Evolutionary conservation across 768 basidiomycete genomes (phyloP).

Genomic region (Xerocomellus amylosporus): DNA sequence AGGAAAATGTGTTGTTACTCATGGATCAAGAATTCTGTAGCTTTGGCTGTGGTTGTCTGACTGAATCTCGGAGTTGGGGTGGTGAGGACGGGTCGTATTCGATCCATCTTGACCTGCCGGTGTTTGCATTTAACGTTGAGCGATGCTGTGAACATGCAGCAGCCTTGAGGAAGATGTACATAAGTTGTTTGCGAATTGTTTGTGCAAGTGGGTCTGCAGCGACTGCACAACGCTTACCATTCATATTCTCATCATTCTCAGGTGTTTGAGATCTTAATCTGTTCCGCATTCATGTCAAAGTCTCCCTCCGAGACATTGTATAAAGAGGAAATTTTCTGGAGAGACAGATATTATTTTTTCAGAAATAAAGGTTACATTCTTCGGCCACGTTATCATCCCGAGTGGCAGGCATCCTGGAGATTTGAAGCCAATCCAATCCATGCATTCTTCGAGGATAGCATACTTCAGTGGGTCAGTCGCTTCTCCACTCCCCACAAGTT

Average conservation of each 20-base stretch:
- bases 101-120: no score
- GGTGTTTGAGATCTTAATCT: no score
- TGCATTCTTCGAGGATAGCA: neutral
- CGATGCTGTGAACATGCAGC: no score
- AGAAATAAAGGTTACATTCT: conserved; percentile 23
- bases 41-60: no score
- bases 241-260: no score
- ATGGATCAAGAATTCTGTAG: neutral
- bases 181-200: no score
- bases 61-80: no score
- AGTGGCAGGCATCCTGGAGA: conserved; percentile 32
- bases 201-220: no score
- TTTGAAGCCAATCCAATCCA: neutral
- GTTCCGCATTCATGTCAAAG: neutral
- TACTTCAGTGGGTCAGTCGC: neutral
- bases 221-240: no score
- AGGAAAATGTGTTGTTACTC: neutral
- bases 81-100: neutral
- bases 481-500: neutral
- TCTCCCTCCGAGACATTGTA: neutral
- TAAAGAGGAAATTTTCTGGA: conserved; percentile 17
- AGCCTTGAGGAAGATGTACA: no score
- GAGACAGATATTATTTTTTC: conserved; percentile 16
- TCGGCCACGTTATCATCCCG: conserved; percentile 24
- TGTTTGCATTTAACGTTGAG: no score